These are phyloP conservation scores for Penicillium sp. DNA, from an alignment of 2,329 filamentous ascomycete species.

Conservation along the genomic window DNA sequence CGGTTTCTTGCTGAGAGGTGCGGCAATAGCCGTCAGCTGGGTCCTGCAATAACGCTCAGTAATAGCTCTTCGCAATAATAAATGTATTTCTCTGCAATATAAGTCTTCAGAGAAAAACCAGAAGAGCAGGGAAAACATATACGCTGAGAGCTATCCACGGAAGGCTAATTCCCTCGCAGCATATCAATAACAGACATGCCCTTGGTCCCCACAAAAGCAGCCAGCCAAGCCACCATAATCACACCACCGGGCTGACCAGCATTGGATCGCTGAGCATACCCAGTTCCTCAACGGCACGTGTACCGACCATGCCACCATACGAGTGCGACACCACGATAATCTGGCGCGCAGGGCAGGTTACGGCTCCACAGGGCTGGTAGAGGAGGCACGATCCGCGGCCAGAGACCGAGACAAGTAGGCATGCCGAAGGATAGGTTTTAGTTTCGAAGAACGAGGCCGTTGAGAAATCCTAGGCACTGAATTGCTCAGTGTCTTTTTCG, in stretches of 20 bases:
- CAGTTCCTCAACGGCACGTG: background rate
- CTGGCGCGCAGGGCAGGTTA: background rate
- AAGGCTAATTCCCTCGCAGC: slow-evolving; percentile 26
- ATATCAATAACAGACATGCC: slow-evolving; percentile 33
- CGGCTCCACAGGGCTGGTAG: background rate
- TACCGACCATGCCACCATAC: background rate
- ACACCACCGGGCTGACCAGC: slow-evolving; percentile 32
- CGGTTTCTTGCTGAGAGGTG: slow-evolving; percentile 13
- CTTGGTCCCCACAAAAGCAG: slow-evolving; percentile 38
- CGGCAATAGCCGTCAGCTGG: slow-evolving; percentile 21
- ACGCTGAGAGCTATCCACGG: slow-evolving; percentile 32
- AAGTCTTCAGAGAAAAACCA: background rate
- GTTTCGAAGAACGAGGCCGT: background rate
- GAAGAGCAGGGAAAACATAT: background rate
- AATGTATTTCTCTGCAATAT: background rate
- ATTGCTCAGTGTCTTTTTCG: background rate
- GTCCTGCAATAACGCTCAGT: slow-evolving; percentile 1
- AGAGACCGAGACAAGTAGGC: background rate
- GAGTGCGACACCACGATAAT: background rate
- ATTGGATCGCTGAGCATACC: slow-evolving; percentile 17
- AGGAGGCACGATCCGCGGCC: background rate
- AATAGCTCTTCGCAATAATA: background rate
- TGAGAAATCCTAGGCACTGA: background rate
- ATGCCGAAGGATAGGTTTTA: background rate
- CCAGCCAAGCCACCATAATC: slow-evolving; percentile 33